Evolutionary conservation across 257 asterid species (phyloP).

Genomic region (Ajuga chamaepitys): DNA sequence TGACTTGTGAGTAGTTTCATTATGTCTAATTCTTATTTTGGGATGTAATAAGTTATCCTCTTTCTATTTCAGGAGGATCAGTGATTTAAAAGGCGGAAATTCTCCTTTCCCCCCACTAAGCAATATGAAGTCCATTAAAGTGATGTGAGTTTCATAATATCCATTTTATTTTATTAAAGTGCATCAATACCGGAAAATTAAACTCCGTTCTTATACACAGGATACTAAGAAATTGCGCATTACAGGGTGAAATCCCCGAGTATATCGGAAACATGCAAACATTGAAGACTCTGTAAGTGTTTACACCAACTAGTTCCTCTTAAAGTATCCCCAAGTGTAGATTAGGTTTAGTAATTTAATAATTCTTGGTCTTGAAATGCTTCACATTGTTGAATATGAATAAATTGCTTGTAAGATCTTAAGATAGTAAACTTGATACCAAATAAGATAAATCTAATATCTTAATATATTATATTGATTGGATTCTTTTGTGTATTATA

Average conservation of each 20-base stretch:
- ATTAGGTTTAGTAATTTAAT: neutral
- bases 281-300: constrained; percentile 65
- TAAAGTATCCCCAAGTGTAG: neutral
- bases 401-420: too few relatives aligned
- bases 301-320: neutral
- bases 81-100: constrained; percentile 58
- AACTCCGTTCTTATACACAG: constrained; percentile 23
- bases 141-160: constrained; percentile 43
- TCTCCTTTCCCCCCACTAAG: constrained; percentile 62
- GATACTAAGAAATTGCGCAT: constrained; percentile 53
- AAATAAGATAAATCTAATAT: too few relatives aligned
- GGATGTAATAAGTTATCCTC: neutral
- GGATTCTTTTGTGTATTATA: too few relatives aligned
- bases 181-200: neutral
- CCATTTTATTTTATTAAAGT: neutral
- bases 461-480: neutral
- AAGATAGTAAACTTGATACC: too few relatives aligned
- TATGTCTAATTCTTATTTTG: neutral
- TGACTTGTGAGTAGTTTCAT: constrained; percentile 56
- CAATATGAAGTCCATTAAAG: constrained; percentile 46
- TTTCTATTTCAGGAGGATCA: constrained; percentile 72
- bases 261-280: constrained; percentile 55
- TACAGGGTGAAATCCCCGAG: constrained; percentile 58
- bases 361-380: neutral
- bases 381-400: neutral